Base-by-base conservation (phyloP, 2,329 filamentous ascomycete genomes). In the Colletotrichum sp. region DNA sequence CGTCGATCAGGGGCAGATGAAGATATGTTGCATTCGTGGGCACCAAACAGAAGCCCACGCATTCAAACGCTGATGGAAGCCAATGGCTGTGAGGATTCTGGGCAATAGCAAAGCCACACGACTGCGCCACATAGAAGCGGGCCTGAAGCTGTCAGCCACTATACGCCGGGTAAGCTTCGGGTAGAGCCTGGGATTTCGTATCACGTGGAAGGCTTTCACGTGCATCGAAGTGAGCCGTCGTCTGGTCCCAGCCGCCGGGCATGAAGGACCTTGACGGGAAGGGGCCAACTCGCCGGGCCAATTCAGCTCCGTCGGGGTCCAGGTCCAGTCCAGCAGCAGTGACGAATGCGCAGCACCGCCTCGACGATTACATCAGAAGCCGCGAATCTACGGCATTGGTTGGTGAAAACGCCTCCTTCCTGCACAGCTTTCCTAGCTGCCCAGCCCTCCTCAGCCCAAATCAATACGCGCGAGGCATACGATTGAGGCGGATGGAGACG, bases 281-380 rank as follows among this genome's bases (percentile, higher is more conserved):
- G 24, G 36, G n/a, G 49, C 67, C 73, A 76, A 59, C 39, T 62
- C 26, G 32, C 73, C 70, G 73, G 64, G 39, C 57, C 69, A 76
- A 68, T 64, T 34, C 63, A 63, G 34, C 49, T 55, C 44, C 70
- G 69, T 64, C 73, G 57, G 73, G 69, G 73, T 57, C 69, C 44
- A 72, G 63, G 32, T 62, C 34, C 24, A 15, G 18, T 62, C 63
- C 30, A 49, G 28, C 24, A 62, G 34, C 49, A 36, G 49, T 60
- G 70, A 64, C 44, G 73, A 65, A 39, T 6, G 44, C 64, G 44
- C 65, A 57, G 60, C 75, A 74, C 75, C 59, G 71, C 75, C 75
- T 55, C 75, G 49, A 67, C 8, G 66, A 68, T 76, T 75, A 75
- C 71, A 71, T 76, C 75, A 75, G 65, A 67, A 44, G 74, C 74